Evolutionary conservation across 2,329 filamentous ascomycete genomes (phyloP), one percentile per base, ranked within the genome.

Genomic region (Juglanconis juglandina): DNA sequence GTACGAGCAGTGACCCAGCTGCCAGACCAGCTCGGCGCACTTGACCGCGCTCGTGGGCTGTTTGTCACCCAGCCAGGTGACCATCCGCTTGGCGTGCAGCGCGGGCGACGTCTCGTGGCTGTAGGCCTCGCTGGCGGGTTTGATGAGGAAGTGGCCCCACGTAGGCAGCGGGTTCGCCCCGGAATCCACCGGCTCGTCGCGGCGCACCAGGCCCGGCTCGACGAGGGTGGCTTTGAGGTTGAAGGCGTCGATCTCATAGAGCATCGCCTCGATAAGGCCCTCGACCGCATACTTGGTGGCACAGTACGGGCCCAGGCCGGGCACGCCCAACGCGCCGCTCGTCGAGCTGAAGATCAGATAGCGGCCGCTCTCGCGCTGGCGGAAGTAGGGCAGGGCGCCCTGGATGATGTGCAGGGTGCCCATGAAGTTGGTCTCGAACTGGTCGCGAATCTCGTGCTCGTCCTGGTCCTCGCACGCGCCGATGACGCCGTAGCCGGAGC

Each of bases 381-480:
- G 87, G 68, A 98, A 96, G 76, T 96, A 92, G 0, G 93, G 92
- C 42, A 98, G 78, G 1, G 90, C 93, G 24, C 91, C 79, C 72
- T 97, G 92, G 61, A 98, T 89, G 68, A 99, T 96, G 75, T 98
- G 90, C 62, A 98, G 76, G 0, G 92, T 96, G 57, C 95, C 95
- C 81, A 96, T 94, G 75, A 97, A 96, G 75, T 99, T 99, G 30
- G 93, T 97, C 79, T 96, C 92, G 76, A 98, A 97, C 74, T 98
- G 95, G 69, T 96, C 94, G 61, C 92, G 90, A 67, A 98, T 85
- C 71, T 98, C 95, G 73, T 92, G 88, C 72, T 96, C 92, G 73
- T 97, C 92, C 77, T 98, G 95, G 75, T 98, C 95, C 76, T 98
- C 95, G 75, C 93, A 97, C 1, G 94, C 88, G 34, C 92, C 94